These are phyloP conservation scores for Niveomyces coronatus DNA, from an alignment of 2,329 filamentous ascomycete genomes.

Conservation along the genomic window DNA sequence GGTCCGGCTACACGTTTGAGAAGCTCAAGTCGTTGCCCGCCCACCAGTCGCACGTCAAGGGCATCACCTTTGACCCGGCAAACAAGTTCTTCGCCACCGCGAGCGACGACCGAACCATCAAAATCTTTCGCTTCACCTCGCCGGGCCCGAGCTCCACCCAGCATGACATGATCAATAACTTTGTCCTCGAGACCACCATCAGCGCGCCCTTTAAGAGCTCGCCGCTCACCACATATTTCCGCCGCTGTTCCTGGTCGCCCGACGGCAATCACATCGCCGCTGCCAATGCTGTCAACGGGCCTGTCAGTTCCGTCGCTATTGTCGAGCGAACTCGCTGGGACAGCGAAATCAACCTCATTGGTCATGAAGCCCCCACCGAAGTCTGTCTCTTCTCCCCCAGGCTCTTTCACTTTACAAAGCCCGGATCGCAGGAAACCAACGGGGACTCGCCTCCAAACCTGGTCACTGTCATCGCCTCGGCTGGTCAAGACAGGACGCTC, in stretches of 20 bases:
- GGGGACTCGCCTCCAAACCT: conserved; percentile 35
- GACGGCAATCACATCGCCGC: conserved; percentile 96
- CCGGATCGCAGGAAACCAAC: conserved; percentile 39
- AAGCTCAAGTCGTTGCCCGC: conserved; percentile 89
- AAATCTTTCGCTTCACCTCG: conserved; percentile 90
- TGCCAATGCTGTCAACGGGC: conserved; percentile 92
- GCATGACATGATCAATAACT: conserved; percentile 95
- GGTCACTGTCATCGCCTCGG: conserved; percentile 92
- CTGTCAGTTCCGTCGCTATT: conserved; percentile 93
- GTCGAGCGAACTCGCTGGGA: conserved; percentile 90
- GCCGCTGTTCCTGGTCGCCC: conserved; percentile 93
- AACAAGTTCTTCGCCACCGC: conserved; percentile 99
- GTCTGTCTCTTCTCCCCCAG: conserved; percentile 95
- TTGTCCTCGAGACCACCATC: conserved; percentile 88
- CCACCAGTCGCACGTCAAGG: conserved; percentile 96
- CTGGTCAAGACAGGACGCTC: conserved; percentile 90
- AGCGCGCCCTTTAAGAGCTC: conserved; percentile 79
- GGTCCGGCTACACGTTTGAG: conserved; percentile 97
- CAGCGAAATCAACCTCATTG: conserved; percentile 92
- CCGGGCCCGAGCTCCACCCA: conserved; percentile 84
- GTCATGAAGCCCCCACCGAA: conserved; percentile 92
- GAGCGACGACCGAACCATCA: conserved; percentile 92
- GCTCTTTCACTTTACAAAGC: conserved; percentile 68
- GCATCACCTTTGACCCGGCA: conserved; percentile 94
- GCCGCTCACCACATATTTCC: conserved; percentile 92